A percentile compares a stretch with the other conserved stretches of the same genome.
phyloP scores from a whole-genome alignment of 2,329 filamentous ascomycete species.

The Fusarium verticillioides region DNA sequence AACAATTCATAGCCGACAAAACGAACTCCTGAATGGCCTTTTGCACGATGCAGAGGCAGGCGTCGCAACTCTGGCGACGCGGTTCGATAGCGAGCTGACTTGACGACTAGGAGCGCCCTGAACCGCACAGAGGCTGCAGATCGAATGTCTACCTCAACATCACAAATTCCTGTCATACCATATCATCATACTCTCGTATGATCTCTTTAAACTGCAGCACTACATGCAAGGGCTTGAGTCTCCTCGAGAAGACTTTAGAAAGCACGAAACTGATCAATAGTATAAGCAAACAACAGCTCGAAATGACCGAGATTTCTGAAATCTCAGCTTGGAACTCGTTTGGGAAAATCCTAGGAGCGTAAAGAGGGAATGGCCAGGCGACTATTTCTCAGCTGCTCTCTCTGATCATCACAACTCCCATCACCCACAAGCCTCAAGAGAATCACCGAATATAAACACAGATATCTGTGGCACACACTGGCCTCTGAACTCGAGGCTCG shows the following conservation, averaged over 20 bases:
- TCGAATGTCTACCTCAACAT: background rate
- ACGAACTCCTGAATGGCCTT: rapidly evolving
- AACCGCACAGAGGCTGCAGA: background rate
- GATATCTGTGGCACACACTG: too few relatives aligned
- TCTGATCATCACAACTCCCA: background rate
- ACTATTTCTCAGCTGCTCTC: background rate
- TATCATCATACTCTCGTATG: too few relatives aligned
- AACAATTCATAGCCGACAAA: too few relatives aligned
- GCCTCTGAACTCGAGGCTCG: too few relatives aligned
- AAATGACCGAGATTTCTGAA: rapidly evolving
- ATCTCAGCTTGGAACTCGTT: rapidly evolving
- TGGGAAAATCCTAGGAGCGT: background rate
- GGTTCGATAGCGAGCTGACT: background rate
- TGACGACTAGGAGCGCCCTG: background rate
- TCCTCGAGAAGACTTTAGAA: rapidly evolving
- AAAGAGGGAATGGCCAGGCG: rapidly evolving
- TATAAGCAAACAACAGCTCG: background rate
- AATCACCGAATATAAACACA: too few relatives aligned
- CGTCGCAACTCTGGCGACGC: background rate
- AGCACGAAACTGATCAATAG: rapidly evolving
- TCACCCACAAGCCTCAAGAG: too few relatives aligned
- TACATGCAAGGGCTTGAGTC: background rate
- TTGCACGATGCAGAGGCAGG: rapidly evolving
- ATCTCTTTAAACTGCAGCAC: too few relatives aligned
- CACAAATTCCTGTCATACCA: too few relatives aligned